Percentiles rank a stretch among this genome's conserved stretches.
These are phyloP conservation scores for Erythrophleum fordii DNA, from an alignment of 306 rosid genomes.

Conservation along the genomic window DNA sequence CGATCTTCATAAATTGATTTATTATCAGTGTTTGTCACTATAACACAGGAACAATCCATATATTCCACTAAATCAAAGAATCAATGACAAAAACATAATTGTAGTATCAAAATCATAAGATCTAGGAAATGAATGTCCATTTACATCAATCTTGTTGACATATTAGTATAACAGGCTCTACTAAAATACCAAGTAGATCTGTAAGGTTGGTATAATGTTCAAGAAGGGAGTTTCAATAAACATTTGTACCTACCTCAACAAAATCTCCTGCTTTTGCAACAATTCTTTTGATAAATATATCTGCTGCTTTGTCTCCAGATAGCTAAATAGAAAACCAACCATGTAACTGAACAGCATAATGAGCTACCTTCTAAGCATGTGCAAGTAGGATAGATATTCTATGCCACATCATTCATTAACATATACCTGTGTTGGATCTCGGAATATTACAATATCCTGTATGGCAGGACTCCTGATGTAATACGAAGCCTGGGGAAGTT, in stretches of 20 bases:
- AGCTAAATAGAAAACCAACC: slow-evolving; percentile 54
- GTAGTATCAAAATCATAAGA: neutral
- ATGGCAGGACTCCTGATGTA: slow-evolving; percentile 72
- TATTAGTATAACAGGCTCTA: slow-evolving; percentile 12
- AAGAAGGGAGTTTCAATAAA: neutral
- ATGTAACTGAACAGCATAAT: slow-evolving; percentile 30
- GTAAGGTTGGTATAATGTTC: neutral
- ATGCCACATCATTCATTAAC: slow-evolving; percentile 6
- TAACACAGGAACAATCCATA: neutral
- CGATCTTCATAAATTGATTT: neutral
- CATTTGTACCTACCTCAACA: slow-evolving; percentile 78
- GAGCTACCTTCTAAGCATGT: slow-evolving; percentile 2
- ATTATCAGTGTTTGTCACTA: neutral
- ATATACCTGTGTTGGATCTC: slow-evolving; percentile 81
- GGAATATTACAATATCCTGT: slow-evolving; percentile 73
- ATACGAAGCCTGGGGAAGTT: slow-evolving; percentile 70
- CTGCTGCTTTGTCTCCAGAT: slow-evolving; percentile 48
- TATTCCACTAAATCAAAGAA: neutral
- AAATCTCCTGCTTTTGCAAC: slow-evolving; percentile 87
- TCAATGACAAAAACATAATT: neutral
- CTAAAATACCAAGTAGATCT: slow-evolving; percentile 10
- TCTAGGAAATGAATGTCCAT: neutral
- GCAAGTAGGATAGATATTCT: slow-evolving; percentile 31
- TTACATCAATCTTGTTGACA: slow-evolving; percentile 16
- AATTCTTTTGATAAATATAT: slow-evolving; percentile 79